These are phyloP conservation scores for Vaucheria bursata DNA, from an alignment of 352 stramenopile genomes.

Conservation along the genomic window DNA sequence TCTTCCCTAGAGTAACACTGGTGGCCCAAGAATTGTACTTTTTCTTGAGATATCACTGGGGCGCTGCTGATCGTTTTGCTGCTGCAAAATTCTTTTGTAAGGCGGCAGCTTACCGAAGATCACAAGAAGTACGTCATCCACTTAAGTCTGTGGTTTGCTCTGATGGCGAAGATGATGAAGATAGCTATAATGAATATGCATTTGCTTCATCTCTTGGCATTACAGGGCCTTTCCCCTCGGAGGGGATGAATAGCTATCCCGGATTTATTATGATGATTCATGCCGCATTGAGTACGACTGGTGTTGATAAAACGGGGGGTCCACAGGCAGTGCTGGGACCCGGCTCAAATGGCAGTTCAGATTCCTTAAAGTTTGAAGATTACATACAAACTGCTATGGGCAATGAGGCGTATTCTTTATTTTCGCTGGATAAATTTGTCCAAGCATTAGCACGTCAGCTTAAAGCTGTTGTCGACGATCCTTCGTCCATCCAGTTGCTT, in stretches of 20 bases:
- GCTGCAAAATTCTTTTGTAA: slow-evolving; percentile 59
- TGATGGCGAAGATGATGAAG: neutral
- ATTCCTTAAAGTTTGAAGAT: slow-evolving; percentile 33
- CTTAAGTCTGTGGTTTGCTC: slow-evolving; percentile 55
- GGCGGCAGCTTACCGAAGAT: slow-evolving; percentile 23
- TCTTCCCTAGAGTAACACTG: slow-evolving; percentile 36
- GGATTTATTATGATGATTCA: neutral
- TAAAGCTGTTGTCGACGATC: slow-evolving; percentile 26
- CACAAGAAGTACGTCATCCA: slow-evolving; percentile 69
- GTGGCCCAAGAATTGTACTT: slow-evolving; percentile 65
- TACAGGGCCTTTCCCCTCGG: neutral
- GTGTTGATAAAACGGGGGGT: too few relatives aligned
- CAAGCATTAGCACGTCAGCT: slow-evolving; percentile 23
- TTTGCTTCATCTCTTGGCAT: neutral
- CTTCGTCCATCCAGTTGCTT: slow-evolving; percentile 10
- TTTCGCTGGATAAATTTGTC: slow-evolving; percentile 32
- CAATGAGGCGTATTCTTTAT: slow-evolving; percentile 36
- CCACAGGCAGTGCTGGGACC: neutral
- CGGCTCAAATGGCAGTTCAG: neutral
- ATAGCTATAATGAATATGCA: too few relatives aligned
- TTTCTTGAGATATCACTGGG: slow-evolving; percentile 74
- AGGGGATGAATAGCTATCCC: neutral
- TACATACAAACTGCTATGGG: slow-evolving; percentile 28
- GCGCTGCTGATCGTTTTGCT: slow-evolving; percentile 70
- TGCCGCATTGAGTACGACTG: neutral